Percentiles rank a stretch among this genome's conserved stretches.
These are phyloP conservation scores for Jamesozyma piceae DNA, from an alignment of 805 yeast species.

Conservation along the genomic window DNA sequence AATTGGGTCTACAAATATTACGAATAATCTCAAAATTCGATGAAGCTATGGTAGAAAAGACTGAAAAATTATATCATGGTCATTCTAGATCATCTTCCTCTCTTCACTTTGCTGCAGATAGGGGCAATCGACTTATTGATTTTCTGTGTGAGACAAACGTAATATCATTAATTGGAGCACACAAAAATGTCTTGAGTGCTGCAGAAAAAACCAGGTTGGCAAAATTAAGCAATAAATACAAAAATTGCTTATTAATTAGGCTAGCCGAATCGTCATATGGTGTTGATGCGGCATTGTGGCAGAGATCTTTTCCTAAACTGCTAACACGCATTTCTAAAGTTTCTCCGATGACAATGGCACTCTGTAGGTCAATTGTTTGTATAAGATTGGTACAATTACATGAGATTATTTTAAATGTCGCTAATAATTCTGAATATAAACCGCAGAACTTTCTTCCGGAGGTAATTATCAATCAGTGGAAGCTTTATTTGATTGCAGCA, in stretches of 20 bases:
- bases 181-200: constrained; percentile 44
- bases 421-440: constrained; percentile 34
- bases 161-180: constrained; percentile 47
- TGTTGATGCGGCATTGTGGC: constrained; percentile 95
- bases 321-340: constrained; percentile 61
- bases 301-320: constrained; percentile 71
- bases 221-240: constrained; percentile 47
- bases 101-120: constrained; percentile 62
- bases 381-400: constrained; percentile 79
- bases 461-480: constrained; percentile 75
- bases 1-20: constrained; percentile 64
- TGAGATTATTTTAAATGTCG: constrained; percentile 51
- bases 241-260: constrained; percentile 59
- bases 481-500: constrained; percentile 78
- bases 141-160: constrained; percentile 66
- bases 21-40: constrained; percentile 81
- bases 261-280: constrained; percentile 90
- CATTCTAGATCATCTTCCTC: constrained; percentile 48
- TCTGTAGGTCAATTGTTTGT: constrained; percentile 86
- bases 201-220: constrained; percentile 71
- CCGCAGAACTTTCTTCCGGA: constrained; percentile 48
- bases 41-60: constrained; percentile 56
- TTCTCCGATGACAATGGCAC: constrained; percentile 89
- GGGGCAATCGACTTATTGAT: constrained; percentile 68
- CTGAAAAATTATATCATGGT: constrained; percentile 18